Percentiles rank a stretch among this genome's conserved stretches.
Conservation (phyloP, 768 basidiomycete species). For the Boletellus sp. region DNA sequence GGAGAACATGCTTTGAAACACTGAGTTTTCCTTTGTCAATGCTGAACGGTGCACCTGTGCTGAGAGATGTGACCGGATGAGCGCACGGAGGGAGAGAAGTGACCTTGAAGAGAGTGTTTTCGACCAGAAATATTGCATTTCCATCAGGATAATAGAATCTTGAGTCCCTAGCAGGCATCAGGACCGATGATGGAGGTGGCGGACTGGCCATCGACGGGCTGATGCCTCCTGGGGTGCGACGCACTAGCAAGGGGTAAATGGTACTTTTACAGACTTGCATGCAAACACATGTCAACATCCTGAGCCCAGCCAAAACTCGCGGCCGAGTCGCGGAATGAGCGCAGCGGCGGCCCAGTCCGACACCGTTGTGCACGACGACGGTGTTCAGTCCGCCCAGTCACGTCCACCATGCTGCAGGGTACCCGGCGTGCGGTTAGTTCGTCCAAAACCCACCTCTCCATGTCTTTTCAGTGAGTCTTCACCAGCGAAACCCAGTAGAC, state of each 20-base stretch:
- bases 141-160: slow-evolving; percentile 41
- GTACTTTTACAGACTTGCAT: no score
- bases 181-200: slow-evolving; percentile 32
- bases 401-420: no score
- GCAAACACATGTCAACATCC: no score
- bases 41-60: slow-evolving; percentile 39
- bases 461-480: no score
- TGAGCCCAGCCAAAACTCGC: no score
- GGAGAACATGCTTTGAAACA: slow-evolving; percentile 46
- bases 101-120: slow-evolving; percentile 51
- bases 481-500: not conserved
- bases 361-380: no score
- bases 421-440: no score
- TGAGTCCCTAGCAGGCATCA: slow-evolving; percentile 34
- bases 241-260: no score
- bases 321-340: no score
- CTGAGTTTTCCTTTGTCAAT: slow-evolving; percentile 43
- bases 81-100: slow-evolving; percentile 1
- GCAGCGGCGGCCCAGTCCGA: no score
- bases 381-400: no score
- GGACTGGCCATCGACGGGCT: slow-evolving; percentile 33
- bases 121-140: slow-evolving; percentile 41
- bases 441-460: not conserved
- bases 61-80: slow-evolving; percentile 7
- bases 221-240: slow-evolving; percentile 18